Evolutionary conservation across 2,329 filamentous ascomycete genomes (phyloP).

Genomic region (Mycosphaerella sp.): DNA sequence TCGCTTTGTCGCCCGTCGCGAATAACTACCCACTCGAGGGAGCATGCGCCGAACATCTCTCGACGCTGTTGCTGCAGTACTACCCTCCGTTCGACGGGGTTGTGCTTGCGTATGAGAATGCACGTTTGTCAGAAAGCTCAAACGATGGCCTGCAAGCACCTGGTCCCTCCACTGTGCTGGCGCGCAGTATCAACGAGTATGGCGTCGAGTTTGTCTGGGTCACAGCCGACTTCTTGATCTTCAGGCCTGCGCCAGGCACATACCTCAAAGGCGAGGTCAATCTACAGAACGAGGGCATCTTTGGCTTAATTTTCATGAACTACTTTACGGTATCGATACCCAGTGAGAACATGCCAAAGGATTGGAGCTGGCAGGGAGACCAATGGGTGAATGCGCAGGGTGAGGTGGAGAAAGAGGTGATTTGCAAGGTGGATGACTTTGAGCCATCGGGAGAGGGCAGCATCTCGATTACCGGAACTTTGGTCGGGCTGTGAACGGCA

Average conservation of each 20-base stretch:
- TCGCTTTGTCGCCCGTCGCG: constrained; percentile 65
- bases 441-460: constrained; percentile 52
- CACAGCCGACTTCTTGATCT: constrained; percentile 78
- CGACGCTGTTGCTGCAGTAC: constrained; percentile 69
- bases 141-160: constrained; percentile 11
- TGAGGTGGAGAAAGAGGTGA: constrained; percentile 59
- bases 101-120: constrained; percentile 66
- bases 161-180: constrained; percentile 31
- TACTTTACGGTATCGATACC: constrained; percentile 89
- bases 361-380: constrained; percentile 65
- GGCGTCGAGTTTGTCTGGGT: constrained; percentile 82
- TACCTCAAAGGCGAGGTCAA: constrained; percentile 76
- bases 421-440: constrained; percentile 76
- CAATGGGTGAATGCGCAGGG: constrained; percentile 71
- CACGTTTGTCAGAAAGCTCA: constrained; percentile 52
- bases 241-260: constrained; percentile 66
- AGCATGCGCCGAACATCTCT: constrained; percentile 66
- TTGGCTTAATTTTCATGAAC: constrained; percentile 84
- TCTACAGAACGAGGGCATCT: constrained; percentile 78
- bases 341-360: constrained; percentile 62
- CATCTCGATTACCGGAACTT: constrained; percentile 18
- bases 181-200: constrained; percentile 64
- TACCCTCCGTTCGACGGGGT: constrained; percentile 66
- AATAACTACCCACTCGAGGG: constrained; percentile 64
- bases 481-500: constrained; percentile 11